These are phyloP conservation scores for Crinitomyces ghanaensis DNA, from an alignment of 805 yeast species.

Conservation along the genomic window DNA sequence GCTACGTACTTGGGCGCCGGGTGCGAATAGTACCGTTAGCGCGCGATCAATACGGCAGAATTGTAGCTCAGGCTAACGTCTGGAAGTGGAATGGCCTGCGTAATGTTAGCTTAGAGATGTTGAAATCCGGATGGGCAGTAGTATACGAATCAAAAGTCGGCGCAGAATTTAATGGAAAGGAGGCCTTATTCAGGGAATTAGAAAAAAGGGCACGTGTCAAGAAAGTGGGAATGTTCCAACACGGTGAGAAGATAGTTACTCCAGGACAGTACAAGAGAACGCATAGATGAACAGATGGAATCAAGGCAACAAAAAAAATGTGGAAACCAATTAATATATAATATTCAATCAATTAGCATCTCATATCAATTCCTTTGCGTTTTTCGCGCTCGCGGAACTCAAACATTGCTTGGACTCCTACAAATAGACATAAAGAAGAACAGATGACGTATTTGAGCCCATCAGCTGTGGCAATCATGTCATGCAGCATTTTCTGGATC, in stretches of 20 bases:
- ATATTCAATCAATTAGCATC: no score
- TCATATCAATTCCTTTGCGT: slow-evolving; percentile 69
- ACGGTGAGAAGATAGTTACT: slow-evolving; percentile 40
- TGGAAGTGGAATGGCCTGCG: slow-evolving; percentile 55
- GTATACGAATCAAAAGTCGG: slow-evolving; percentile 76
- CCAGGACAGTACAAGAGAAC: slow-evolving; percentile 66
- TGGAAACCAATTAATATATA: no score
- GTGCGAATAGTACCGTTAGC: slow-evolving; percentile 70
- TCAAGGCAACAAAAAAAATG: no score
- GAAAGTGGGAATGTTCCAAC: slow-evolving; percentile 57
- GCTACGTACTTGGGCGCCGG: slow-evolving; percentile 50
- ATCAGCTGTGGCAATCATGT: slow-evolving; percentile 57
- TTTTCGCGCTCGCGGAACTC: slow-evolving; percentile 81
- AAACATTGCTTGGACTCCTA: slow-evolving; percentile 89
- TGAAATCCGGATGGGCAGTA: slow-evolving; percentile 69
- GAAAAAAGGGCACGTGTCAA: slow-evolving; percentile 49
- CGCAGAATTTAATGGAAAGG: slow-evolving; percentile 79
- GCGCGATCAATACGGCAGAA: slow-evolving; percentile 79
- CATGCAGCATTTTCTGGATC: slow-evolving; percentile 47
- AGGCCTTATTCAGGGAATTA: slow-evolving; percentile 42
- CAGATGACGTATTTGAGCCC: slow-evolving; percentile 53
- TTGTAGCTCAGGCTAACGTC: slow-evolving; percentile 64
- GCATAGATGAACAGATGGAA: slow-evolving; percentile 14
- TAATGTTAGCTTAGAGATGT: slow-evolving; percentile 83
- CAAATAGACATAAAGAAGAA: slow-evolving; percentile 58